Evolutionary conservation across 23 red algal species (phyloP).

Genomic region (Cyanidium caldarium): DNA sequence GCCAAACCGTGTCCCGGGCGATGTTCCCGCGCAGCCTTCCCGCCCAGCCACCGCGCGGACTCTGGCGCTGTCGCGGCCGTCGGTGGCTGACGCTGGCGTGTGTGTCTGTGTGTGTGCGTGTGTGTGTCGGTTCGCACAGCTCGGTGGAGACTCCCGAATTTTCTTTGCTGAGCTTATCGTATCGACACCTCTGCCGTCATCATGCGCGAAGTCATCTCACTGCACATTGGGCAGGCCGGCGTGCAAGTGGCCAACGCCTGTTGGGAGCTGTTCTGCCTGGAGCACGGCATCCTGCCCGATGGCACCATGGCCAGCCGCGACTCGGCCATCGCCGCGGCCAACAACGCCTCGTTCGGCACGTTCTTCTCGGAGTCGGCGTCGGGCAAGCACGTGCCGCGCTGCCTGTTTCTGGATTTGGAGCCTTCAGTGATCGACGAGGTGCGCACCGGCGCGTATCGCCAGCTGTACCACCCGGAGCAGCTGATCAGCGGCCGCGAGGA

Average conservation of each 20-base stretch:
- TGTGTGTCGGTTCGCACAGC: too few species aligned
- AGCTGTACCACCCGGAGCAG: conserved; percentile 90
- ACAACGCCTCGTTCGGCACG: conserved; percentile 61
- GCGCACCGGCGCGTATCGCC: conserved; percentile 54
- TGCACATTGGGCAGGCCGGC: conserved; percentile 95
- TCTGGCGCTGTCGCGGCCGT: too few species aligned
- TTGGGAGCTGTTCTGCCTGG: conserved; percentile 97
- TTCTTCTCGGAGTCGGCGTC: conserved; percentile 84
- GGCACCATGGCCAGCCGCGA: conserved; percentile 34
- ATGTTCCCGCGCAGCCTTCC: too few species aligned
- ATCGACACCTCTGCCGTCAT: background rate
- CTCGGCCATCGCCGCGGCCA: conserved; percentile 17
- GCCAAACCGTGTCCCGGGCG: too few species aligned
- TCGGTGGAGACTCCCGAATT: too few species aligned
- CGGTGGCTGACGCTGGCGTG: too few species aligned
- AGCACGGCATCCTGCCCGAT: conserved; percentile 73
- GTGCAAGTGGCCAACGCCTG: conserved; percentile 97
- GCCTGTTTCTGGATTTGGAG: conserved; percentile 92
- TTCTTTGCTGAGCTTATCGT: background rate
- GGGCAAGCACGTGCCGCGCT: conserved; percentile 79
- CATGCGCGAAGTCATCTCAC: conserved; percentile 97
- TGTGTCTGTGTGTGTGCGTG: too few species aligned
- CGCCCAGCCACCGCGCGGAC: too few species aligned
- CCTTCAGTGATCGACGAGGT: conserved; percentile 98
- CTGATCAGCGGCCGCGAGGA: conserved; percentile 93